Percentiles rank a stretch among this genome's conserved stretches.
Conservation (phyloP, 208 protist species). For the Giardia muris region DNA sequence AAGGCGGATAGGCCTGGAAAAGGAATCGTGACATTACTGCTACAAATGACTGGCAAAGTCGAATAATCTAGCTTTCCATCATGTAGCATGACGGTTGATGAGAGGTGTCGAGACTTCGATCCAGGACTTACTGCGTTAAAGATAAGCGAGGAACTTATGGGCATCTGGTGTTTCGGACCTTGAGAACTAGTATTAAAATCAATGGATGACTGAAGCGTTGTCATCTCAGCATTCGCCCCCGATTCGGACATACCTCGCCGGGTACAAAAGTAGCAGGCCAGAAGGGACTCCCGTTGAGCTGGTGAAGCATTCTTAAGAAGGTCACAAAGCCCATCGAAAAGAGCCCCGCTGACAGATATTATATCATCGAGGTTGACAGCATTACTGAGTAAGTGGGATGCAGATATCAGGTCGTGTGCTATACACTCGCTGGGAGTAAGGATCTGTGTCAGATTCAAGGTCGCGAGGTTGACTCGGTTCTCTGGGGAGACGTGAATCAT, state of each 20-base stretch:
- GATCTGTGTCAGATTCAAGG: not conserved
- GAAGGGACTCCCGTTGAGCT: not conserved
- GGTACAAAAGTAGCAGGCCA: not conserved
- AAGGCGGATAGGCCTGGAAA: not conserved
- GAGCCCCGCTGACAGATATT: not conserved
- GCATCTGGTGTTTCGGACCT: not conserved
- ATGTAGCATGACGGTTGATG: not conserved
- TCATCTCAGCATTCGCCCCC: no score
- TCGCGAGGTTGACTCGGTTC: not conserved
- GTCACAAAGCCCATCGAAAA: not conserved
- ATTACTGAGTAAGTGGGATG: not conserved
- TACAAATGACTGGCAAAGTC: not conserved
- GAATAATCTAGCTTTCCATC: not conserved
- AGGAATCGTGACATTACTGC: not conserved
- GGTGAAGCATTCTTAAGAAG: not conserved
- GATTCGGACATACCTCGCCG: no score
- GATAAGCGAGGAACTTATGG: not conserved
- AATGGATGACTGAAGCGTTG: not conserved
- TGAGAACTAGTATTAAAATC: not conserved
- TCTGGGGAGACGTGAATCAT: not conserved
- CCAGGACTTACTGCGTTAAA: not conserved
- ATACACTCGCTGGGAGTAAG: not conserved
- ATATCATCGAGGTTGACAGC: not conserved
- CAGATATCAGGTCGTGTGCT: not conserved
- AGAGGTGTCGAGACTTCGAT: not conserved